Percentiles rank a stretch among this genome's conserved stretches.
Evolutionary conservation across 352 stramenopile species (phyloP).

Genomic region (Elongisporangium undulatum): DNA sequence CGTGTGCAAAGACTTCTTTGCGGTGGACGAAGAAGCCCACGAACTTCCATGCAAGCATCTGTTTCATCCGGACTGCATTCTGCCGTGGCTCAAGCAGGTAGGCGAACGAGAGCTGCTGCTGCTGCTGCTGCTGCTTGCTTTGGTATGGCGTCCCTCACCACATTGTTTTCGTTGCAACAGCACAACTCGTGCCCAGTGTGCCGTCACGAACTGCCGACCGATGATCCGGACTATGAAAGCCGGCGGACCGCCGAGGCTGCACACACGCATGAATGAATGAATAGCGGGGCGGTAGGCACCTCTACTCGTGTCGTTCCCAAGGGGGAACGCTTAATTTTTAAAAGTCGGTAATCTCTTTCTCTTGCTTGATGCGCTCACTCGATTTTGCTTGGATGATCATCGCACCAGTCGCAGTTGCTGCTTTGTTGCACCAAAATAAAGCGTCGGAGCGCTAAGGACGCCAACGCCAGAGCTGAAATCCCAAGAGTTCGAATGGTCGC

Average conservation of each 20-base stretch:
- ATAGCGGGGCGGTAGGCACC: background rate
- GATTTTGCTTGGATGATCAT: background rate
- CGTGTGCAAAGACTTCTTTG: constrained; percentile 85
- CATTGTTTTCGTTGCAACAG: constrained; percentile 13
- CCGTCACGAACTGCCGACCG: constrained; percentile 78
- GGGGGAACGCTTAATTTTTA: background rate
- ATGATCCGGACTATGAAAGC: constrained; percentile 78
- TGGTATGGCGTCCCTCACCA: background rate
- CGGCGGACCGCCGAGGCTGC: constrained; percentile 20
- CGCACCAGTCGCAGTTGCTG: background rate
- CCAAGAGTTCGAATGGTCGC: background rate
- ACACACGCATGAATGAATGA: background rate
- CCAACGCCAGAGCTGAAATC: background rate
- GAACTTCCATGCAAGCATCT: constrained; percentile 69
- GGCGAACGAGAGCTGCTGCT: background rate
- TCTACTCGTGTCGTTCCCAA: background rate
- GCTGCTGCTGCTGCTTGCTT: background rate
- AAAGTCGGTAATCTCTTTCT: background rate
- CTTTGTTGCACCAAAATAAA: no score
- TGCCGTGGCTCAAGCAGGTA: constrained; percentile 78
- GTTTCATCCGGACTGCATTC: constrained; percentile 85
- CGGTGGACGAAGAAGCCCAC: constrained; percentile 69
- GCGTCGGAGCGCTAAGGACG: background rate
- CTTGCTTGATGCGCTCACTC: background rate
- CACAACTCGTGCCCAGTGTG: constrained; percentile 88